phyloP scores from a whole-genome alignment of 2,329 filamentous ascomycete genomes.

The Dothiorella sarmentorum region DNA sequence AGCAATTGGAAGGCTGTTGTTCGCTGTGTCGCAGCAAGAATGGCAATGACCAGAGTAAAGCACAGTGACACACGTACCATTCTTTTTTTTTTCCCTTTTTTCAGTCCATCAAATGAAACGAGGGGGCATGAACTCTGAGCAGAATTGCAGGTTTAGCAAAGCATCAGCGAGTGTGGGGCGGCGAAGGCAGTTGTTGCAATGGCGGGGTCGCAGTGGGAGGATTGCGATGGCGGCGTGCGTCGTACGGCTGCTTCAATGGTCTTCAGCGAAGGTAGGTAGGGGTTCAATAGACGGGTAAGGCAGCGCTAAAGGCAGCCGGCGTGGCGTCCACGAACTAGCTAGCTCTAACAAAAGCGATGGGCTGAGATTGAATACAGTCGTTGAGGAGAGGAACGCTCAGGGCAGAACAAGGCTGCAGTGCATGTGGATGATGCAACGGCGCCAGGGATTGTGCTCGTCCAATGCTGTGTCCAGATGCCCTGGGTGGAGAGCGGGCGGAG shows the following conservation, averaged over 20 bases:
- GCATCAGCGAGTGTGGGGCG: constrained; percentile 2
- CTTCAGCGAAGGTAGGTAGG: neutral
- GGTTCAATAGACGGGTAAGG: neutral
- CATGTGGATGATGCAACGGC: constrained; percentile 11
- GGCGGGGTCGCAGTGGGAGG: neutral
- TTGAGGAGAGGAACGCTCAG: constrained; percentile 2
- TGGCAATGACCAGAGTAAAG: neutral
- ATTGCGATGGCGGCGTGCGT: neutral
- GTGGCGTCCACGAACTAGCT: neutral
- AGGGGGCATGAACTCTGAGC: constrained; percentile 1
- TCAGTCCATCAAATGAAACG: neutral
- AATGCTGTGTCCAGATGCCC: neutral
- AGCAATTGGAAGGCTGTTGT: constrained; percentile 8
- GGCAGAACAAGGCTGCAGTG: constrained; percentile 10
- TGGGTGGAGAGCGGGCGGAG: constrained; percentile 8
- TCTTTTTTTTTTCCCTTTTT: neutral
- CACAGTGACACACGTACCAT: neutral
- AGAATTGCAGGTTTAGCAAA: neutral
- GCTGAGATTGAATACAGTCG: neutral
- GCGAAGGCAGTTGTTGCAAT: neutral
- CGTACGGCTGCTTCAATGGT: neutral
- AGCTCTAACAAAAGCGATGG: no score
- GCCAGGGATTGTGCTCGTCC: neutral
- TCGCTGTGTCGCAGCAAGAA: neutral
- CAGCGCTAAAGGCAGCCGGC: neutral